phyloP scores from a whole-genome alignment of 2,329 filamentous ascomycete species.

The Sphaerostilbella broomeana region DNA sequence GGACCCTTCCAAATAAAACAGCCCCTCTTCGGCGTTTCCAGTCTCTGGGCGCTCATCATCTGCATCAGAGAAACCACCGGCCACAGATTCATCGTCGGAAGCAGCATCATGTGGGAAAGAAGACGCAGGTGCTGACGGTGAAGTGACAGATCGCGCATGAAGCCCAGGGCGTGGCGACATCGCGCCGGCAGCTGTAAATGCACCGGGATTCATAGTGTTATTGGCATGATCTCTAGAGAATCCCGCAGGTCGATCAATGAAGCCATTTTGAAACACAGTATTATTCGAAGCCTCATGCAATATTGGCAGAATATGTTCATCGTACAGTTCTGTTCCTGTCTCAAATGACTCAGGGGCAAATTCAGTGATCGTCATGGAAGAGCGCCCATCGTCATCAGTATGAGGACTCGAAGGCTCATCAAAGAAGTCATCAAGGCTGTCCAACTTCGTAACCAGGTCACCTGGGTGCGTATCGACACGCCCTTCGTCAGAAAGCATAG shows the following conservation, averaged over 20 bases:
- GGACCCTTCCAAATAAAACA: slow-evolving; percentile 54
- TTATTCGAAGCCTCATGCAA: slow-evolving; percentile 78
- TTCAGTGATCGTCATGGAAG: slow-evolving; percentile 57
- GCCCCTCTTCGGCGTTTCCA: slow-evolving; percentile 34
- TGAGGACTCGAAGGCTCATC: slow-evolving; percentile 60
- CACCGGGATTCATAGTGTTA: slow-evolving; percentile 57
- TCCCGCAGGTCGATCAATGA: slow-evolving; percentile 64
- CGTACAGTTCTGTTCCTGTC: slow-evolving; percentile 76
- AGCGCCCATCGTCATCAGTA: slow-evolving; percentile 50
- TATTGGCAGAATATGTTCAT: slow-evolving; percentile 87
- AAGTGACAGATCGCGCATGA: slow-evolving; percentile 79
- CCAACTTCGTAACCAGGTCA: slow-evolving; percentile 74
- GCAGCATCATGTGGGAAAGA: slow-evolving; percentile 55
- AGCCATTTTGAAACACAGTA: slow-evolving; percentile 80
- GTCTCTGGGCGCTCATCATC: slow-evolving; percentile 50
- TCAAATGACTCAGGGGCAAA: slow-evolving; percentile 62
- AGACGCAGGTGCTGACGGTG: slow-evolving; percentile 56
- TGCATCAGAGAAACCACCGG: slow-evolving; percentile 73
- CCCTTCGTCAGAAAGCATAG: slow-evolving; percentile 84
- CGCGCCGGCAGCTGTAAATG: slow-evolving; percentile 42
- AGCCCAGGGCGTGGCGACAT: slow-evolving; percentile 55
- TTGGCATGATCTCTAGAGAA: slow-evolving; percentile 53
- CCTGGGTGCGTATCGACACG: slow-evolving; percentile 61
- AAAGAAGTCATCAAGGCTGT: slow-evolving; percentile 77
- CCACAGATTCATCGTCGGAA: slow-evolving; percentile 69